Conservation (phyloP, 352 stramenopile genomes). For the Plasmopara halstedii region DNA sequence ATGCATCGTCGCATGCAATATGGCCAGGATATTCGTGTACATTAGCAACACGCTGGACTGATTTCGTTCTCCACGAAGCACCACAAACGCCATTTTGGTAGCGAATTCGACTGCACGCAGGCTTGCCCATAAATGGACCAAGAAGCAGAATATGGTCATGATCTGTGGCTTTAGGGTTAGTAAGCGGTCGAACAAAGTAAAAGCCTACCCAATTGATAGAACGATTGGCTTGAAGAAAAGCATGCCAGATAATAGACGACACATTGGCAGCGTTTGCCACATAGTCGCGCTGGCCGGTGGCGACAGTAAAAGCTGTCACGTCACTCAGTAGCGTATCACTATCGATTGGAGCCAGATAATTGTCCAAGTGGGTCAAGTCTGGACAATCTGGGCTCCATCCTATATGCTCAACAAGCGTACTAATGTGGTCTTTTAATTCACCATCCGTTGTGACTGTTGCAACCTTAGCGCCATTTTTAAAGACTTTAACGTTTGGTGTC, state of each 20-base stretch:
- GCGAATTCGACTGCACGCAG: conserved; percentile 72
- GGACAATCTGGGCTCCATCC: conserved; percentile 63
- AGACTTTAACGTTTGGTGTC: conserved; percentile 34
- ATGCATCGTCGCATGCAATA: conserved; percentile 77
- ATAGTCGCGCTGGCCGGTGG: conserved; percentile 59
- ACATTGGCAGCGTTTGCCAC: conserved; percentile 77
- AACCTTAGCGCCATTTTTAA: conserved; percentile 37
- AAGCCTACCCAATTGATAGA: conserved; percentile 79
- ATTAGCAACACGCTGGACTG: conserved; percentile 61
- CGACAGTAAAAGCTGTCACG: conserved; percentile 51
- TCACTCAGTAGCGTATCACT: conserved; percentile 53
- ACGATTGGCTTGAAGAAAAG: conserved; percentile 49
- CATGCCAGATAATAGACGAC: conserved; percentile 75
- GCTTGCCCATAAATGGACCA: conserved; percentile 76
- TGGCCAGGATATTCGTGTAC: conserved; percentile 73
- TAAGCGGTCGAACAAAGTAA: conserved; percentile 67
- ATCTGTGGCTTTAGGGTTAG: conserved; percentile 45
- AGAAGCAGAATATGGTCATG: conserved; percentile 61
- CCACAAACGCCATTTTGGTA: conserved; percentile 70
- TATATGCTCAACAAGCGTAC: conserved; percentile 38
- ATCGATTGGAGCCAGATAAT: conserved; percentile 58
- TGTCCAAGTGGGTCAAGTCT: conserved; percentile 33
- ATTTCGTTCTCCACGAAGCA: conserved; percentile 51
- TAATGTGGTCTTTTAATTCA: conserved; percentile 44
- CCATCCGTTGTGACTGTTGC: conserved; percentile 29